Percentiles rank a stretch among this genome's conserved stretches.
phyloP scores from a whole-genome alignment of 768 basidiomycete genomes.

The Suillus tomentosus region DNA sequence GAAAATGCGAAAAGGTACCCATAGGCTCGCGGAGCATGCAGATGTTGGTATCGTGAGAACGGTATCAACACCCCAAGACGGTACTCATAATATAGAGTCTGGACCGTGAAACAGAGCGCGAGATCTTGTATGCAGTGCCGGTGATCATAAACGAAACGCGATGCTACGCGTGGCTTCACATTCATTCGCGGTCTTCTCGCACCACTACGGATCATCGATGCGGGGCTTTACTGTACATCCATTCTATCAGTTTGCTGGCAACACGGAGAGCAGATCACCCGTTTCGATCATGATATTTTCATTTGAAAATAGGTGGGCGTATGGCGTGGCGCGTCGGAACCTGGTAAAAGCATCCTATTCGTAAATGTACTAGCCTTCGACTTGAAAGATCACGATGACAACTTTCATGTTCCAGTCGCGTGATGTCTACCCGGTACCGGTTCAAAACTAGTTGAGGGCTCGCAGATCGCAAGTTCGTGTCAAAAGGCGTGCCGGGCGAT shows the following conservation, averaged over 20 bases:
- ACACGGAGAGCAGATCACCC: constrained; percentile 6
- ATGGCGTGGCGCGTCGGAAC: background rate
- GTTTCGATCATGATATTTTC: constrained; percentile 5
- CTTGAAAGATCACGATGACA: background rate
- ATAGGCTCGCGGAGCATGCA: background rate
- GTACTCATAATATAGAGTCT: background rate
- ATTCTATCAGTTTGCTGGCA: background rate
- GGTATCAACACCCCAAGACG: constrained; percentile 4
- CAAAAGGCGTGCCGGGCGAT: no score
- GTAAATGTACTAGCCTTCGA: background rate
- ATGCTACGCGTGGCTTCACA: background rate
- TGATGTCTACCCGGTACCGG: no score
- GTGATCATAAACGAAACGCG: background rate
- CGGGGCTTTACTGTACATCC: background rate
- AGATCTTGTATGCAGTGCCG: background rate
- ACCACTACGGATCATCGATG: background rate
- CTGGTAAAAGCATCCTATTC: background rate
- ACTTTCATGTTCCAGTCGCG: no score
- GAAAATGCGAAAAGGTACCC: no score
- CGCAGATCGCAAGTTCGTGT: no score
- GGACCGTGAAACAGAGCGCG: background rate
- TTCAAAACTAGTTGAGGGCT: no score
- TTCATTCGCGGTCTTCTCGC: background rate
- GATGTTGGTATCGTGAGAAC: background rate
- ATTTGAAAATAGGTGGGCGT: background rate